These are phyloP conservation scores for Fragaria ananassa DNA, from an alignment of 306 rosid species.

Conservation along the genomic window DNA sequence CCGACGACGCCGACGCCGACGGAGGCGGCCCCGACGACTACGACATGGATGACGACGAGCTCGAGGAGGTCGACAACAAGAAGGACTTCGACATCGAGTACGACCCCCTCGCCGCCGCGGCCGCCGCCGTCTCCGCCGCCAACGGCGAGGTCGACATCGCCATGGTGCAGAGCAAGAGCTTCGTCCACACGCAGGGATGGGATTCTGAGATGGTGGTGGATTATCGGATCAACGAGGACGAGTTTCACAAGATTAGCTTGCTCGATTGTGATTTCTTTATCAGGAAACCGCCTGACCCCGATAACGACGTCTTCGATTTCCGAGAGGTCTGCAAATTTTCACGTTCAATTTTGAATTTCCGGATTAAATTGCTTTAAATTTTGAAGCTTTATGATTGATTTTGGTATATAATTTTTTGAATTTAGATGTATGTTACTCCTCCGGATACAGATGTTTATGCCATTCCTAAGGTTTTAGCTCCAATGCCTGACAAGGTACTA, in stretches of 20 bases:
- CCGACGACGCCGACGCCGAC: conserved; percentile 67
- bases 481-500: conserved; percentile 90
- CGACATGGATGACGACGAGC: conserved; percentile 81
- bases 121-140: conserved; percentile 14
- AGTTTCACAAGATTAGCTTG: conserved; percentile 81
- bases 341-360: not conserved
- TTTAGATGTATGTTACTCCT: conserved; percentile 96
- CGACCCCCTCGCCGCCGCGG: conserved; percentile 40
- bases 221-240: conserved; percentile 80
- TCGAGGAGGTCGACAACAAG: conserved; percentile 86
- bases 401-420: not conserved
- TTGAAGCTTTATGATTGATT: not conserved
- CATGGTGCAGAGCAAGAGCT: conserved; percentile 58
- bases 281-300: conserved; percentile 85
- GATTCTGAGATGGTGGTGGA: conserved; percentile 77
- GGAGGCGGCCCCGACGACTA: conserved; percentile 65
- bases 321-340: conserved; percentile 54
- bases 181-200: conserved; percentile 76
- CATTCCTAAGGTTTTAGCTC: conserved; percentile 85
- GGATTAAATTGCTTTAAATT: not conserved
- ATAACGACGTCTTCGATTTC: conserved; percentile 80
- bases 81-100: conserved; percentile 93
- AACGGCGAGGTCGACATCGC: conserved; percentile 49
- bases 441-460: conserved; percentile 94
- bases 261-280: conserved; percentile 82